Evolutionary conservation across 495 filamentous ascomycete species (phyloP), one percentile per base, ranked within the genome.

Genomic region (Polyplosphaeria fusca): DNA sequence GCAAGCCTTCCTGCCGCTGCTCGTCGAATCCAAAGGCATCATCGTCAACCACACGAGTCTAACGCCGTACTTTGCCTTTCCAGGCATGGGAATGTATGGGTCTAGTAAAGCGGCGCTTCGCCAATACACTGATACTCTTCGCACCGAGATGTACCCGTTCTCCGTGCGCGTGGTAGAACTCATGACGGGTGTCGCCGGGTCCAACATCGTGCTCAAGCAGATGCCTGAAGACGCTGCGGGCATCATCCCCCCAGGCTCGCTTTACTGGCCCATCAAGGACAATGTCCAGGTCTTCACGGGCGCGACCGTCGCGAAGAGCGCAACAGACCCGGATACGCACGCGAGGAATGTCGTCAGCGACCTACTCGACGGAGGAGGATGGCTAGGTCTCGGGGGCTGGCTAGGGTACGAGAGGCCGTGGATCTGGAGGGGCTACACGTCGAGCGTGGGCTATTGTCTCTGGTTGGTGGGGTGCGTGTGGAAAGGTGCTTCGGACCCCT

Each of bases 1-100:
- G 37, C 38, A 55, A 14, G 56, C 24, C 14, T 60, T 60, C 51
- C 19, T 58, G 12, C 54, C 54, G 5, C 25, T 58, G 7, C 37
- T 58, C 16, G 22, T 58, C 20, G 37, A 53, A 20, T 5, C 50
- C 47, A 13, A 22, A 4, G 52, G 52, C 22, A 30, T 37, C 16
- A 24, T 56, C 16, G 52, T 38, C 5, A 53, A 52, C 22, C 44
- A 47, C 44, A 28, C 20, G 12, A 47, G 44, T 23, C 25, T 24
- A 23, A 47, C 7, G 7, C 25, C 44, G 44, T 28, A 25, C 19
- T 28, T 47, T 18, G 25, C 44, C 5, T 25, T 47, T 13, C 12
- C 44, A 20, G 44, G 27, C 23, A 49, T 9, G 5, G 37, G 13
- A 20, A 7, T 42, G 39, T 42, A 42, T 42, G 39, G 9, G 5